Conservation (phyloP, 768 basidiomycete species). For the Termitomyces bulborhizus region DNA sequence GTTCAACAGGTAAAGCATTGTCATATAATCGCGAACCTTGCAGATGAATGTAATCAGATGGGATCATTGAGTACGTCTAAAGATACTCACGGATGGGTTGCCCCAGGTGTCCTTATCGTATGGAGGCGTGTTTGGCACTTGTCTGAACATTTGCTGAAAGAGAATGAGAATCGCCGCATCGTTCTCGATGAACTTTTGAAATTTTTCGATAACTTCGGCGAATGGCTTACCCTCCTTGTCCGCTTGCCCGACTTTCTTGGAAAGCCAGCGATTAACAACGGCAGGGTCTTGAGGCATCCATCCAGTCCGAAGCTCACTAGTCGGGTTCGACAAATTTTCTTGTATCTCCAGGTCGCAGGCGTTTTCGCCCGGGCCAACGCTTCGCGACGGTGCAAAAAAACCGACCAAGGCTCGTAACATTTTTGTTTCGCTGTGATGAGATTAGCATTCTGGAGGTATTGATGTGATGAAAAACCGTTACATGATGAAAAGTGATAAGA, state of each 20-base stretch:
- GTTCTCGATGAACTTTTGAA: conserved; percentile 8
- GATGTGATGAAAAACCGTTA: no score
- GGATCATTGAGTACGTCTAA: no score
- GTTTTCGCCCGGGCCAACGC: no score
- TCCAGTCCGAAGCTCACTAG: neutral
- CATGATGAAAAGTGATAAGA: no score
- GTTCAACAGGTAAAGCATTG: conserved; percentile 35
- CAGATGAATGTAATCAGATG: neutral
- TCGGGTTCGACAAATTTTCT: no score
- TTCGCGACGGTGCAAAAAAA: no score
- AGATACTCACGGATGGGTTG: conserved; percentile 1
- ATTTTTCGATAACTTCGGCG: neutral
- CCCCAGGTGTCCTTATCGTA: conserved; percentile 7
- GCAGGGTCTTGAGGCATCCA: conserved; percentile 7
- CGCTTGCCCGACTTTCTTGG: neutral
- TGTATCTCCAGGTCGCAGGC: no score
- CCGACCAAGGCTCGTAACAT: no score
- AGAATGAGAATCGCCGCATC: neutral
- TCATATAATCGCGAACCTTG: conserved; percentile 34
- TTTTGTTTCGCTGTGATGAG: no score
- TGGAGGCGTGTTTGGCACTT: conserved; percentile 7
- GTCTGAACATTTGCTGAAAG: conserved; percentile 10
- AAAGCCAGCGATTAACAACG: conserved; percentile 2
- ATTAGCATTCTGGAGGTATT: no score
- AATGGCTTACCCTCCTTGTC: neutral